Conservation (phyloP, 2,329 filamentous ascomycete genomes). For the Colletotrichum siamense region DNA sequence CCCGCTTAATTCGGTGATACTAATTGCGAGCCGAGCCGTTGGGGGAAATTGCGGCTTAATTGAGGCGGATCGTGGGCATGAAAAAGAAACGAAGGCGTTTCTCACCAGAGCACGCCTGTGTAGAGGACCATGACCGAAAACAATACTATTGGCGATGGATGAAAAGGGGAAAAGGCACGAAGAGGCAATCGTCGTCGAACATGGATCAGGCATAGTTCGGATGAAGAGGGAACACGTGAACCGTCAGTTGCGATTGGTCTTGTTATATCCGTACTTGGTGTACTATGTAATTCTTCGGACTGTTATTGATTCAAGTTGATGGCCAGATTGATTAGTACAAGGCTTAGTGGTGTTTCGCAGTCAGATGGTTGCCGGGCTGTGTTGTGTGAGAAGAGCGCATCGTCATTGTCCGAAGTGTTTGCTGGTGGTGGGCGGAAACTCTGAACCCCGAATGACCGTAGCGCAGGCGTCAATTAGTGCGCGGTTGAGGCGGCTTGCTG, state of each 20-base stretch:
- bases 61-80: background rate
- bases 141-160: background rate
- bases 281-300: too few relatives aligned
- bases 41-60: background rate
- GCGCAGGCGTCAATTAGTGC: background rate
- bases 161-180: background rate
- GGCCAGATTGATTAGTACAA: background rate
- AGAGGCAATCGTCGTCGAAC: background rate
- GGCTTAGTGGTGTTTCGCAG: background rate
- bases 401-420: background rate
- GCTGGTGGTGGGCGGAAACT: background rate
- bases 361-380: background rate
- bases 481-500: background rate
- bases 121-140: background rate
- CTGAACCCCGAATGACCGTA: background rate
- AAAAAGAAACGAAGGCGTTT: background rate
- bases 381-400: background rate
- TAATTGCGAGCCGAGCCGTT: background rate
- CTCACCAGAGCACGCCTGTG: background rate
- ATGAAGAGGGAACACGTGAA: background rate
- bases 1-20: background rate
- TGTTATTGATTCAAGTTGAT: background rate
- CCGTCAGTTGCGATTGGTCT: background rate
- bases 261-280: too few relatives aligned
- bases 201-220: background rate